A percentile compares a stretch with the other conserved stretches of the same genome.
Evolutionary conservation across 768 basidiomycete species (phyloP).

Genomic region (Lactifluus volemus): DNA sequence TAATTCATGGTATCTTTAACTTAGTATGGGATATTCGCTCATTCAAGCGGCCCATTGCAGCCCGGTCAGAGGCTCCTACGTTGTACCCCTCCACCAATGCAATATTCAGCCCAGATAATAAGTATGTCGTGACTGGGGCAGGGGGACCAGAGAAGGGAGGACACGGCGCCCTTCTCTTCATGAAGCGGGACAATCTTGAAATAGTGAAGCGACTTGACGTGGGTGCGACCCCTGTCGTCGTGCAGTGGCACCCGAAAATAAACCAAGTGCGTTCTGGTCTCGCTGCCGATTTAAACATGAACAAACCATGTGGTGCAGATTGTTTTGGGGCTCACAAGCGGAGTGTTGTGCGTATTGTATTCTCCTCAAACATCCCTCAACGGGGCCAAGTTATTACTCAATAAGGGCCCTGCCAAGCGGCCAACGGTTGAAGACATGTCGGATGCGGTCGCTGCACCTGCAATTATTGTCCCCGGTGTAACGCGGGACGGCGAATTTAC

Average conservation of each 20-base stretch:
- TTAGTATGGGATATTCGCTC: conserved; percentile 91
- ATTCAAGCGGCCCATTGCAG: conserved; percentile 81
- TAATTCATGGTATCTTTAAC: not conserved
- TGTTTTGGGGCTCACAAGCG: conserved; percentile 78
- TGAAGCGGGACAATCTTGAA: conserved; percentile 62
- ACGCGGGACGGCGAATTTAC: conserved; percentile 68
- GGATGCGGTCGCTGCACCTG: conserved; percentile 72
- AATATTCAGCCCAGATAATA: conserved; percentile 91
- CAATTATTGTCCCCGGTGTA: conserved; percentile 88
- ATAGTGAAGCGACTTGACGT: conserved; percentile 59
- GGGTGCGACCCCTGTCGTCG: conserved; percentile 77
- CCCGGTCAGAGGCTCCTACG: conserved; percentile 55
- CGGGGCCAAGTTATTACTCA: conserved; percentile 83
- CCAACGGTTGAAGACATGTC: conserved; percentile 84
- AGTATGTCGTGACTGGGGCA: conserved; percentile 76
- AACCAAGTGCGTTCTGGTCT: conserved; percentile 66
- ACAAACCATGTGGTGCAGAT: conserved; percentile 43
- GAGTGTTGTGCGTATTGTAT: conserved; percentile 84
- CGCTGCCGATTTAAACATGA: not conserved
- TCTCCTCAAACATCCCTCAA: conserved; percentile 85
- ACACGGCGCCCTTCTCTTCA: conserved; percentile 62
- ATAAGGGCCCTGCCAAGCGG: conserved; percentile 78
- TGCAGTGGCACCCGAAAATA: conserved; percentile 94
- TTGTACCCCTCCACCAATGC: conserved; percentile 92
- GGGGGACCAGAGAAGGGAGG: conserved; percentile 60